phyloP scores from a whole-genome alignment of 2,329 filamentous ascomycete genomes.

The Alternaria tenuissima region DNA sequence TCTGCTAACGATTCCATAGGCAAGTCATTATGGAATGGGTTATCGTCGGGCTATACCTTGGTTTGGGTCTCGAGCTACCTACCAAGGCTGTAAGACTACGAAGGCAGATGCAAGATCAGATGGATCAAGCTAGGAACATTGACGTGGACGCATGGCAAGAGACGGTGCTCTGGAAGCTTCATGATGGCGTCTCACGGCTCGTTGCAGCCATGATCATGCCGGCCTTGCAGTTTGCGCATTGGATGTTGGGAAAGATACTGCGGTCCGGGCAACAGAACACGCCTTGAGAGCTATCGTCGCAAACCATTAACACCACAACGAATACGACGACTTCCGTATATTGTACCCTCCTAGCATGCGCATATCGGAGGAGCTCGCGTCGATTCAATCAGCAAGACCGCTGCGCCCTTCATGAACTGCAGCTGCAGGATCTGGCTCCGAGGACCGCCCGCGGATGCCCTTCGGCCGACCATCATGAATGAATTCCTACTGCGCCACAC shows the following conservation, averaged over 20 bases:
- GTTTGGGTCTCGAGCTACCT: constrained; percentile 41
- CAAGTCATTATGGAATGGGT: constrained; percentile 50
- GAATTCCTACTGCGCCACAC: neutral
- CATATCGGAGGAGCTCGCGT: neutral
- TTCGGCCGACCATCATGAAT: neutral
- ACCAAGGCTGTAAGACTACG: constrained; percentile 42
- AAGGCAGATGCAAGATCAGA: constrained; percentile 39
- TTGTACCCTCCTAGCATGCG: neutral
- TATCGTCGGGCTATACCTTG: constrained; percentile 44
- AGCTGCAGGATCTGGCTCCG: neutral
- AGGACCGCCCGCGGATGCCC: neutral
- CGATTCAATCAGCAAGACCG: no score
- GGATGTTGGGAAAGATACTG: constrained; percentile 43
- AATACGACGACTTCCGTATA: neutral
- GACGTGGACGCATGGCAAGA: constrained; percentile 42
- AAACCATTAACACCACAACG: neutral
- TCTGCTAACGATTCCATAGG: constrained; percentile 21
- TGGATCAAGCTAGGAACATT: constrained; percentile 34
- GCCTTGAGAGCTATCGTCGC: neutral
- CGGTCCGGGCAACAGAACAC: constrained; percentile 24
- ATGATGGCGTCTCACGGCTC: constrained; percentile 36
- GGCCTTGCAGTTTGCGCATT: constrained; percentile 43
- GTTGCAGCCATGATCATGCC: constrained; percentile 45
- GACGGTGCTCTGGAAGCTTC: constrained; percentile 45
- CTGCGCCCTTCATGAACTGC: neutral